Conservation (phyloP, 306 rosid species). For the Carpinus viminea region DNA sequence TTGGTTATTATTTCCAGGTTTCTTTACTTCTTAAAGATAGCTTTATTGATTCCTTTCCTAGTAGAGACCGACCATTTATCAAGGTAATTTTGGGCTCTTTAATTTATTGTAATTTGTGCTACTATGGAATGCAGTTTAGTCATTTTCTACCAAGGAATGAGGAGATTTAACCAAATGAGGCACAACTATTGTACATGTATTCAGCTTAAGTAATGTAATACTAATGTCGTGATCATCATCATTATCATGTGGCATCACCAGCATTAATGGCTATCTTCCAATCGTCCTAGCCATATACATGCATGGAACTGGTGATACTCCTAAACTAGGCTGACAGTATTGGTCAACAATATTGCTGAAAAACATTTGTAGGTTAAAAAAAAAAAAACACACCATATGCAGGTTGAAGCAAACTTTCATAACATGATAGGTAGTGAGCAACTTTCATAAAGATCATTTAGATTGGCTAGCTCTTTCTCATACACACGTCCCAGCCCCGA, state of each 20-base stretch:
- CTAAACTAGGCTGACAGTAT: too few species aligned
- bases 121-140: not conserved
- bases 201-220: too few species aligned
- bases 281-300: not conserved
- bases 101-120: not conserved
- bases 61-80: constrained; percentile 75
- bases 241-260: not conserved
- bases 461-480: not conserved
- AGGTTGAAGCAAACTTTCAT: not conserved
- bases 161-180: not conserved
- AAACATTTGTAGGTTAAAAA: too few species aligned
- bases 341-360: too few species aligned
- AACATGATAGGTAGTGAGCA: not conserved
- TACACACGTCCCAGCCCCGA: not conserved
- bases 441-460: not conserved
- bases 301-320: not conserved
- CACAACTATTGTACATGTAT: not conserved
- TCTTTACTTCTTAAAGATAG: constrained; percentile 95
- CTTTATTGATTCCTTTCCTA: constrained; percentile 84
- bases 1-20: constrained; percentile 59
- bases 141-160: not conserved
- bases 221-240: not conserved
- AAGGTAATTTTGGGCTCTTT: constrained; percentile 55
- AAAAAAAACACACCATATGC: not conserved
- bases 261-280: not conserved